A percentile compares a stretch with the other conserved stretches of the same genome.
phyloP scores from a whole-genome alignment of 495 filamentous ascomycete species.

The Aspergillus bertholletiae region DNA sequence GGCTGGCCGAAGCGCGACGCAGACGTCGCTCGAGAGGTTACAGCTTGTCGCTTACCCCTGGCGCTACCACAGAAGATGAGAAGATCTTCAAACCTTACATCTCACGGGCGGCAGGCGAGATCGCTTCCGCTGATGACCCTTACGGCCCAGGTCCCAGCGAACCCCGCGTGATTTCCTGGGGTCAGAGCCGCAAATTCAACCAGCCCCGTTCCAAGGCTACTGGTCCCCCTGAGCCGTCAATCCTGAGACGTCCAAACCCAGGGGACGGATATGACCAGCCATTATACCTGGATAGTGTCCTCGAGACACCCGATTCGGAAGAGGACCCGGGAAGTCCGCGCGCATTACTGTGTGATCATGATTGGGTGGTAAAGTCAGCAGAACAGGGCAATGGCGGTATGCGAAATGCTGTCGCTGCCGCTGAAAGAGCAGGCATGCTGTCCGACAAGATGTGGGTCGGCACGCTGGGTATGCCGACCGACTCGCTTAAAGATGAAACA shows the following conservation, averaged over 20 bases:
- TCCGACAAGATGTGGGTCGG: constrained; percentile 76
- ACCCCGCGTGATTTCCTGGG: constrained; percentile 63
- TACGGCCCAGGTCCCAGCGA: constrained; percentile 51
- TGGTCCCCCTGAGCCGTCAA: constrained; percentile 60
- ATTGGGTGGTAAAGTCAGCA: constrained; percentile 74
- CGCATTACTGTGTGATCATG: constrained; percentile 53
- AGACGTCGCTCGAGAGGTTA: constrained; percentile 18
- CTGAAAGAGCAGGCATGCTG: constrained; percentile 53
- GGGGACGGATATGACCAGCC: constrained; percentile 12
- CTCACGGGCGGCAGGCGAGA: constrained; percentile 27
- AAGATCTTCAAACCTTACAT: constrained; percentile 55
- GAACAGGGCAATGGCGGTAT: constrained; percentile 87
- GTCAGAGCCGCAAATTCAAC: constrained; percentile 54
- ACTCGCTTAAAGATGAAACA: constrained; percentile 64
- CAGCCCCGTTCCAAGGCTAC: constrained; percentile 71
- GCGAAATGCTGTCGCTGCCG: constrained; percentile 75
- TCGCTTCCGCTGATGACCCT: constrained; percentile 23
- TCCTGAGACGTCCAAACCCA: constrained; percentile 54
- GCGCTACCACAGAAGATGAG: constrained; percentile 53
- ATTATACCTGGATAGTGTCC: neutral
- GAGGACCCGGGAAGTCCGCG: constrained; percentile 39
- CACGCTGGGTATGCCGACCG: constrained; percentile 84
- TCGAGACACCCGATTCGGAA: constrained; percentile 4
- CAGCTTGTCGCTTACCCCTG: constrained; percentile 53
- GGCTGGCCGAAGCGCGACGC: constrained; percentile 18